Evolutionary conservation across 2,329 filamentous ascomycete genomes (phyloP).

Genomic region (Calonectria hongkongensis): DNA sequence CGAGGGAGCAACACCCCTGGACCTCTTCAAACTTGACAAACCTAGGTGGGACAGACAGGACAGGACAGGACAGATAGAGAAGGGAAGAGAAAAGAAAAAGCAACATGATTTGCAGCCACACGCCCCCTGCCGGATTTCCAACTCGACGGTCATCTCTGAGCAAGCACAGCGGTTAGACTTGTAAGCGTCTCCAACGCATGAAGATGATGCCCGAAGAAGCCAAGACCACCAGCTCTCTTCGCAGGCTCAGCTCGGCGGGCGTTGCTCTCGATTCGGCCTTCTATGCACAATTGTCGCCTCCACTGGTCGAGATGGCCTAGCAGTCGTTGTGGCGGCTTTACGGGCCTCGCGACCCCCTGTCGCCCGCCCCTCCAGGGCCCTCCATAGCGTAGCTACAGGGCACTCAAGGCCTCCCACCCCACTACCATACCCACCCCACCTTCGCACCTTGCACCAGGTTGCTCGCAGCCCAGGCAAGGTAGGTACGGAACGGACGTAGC

Average conservation of each 20-base stretch:
- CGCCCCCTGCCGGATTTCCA: conserved; percentile 1
- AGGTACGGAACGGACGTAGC: conserved; percentile 28
- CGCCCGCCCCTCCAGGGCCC: conserved; percentile 33
- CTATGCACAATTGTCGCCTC: conserved; percentile 37
- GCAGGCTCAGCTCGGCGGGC: conserved; percentile 18
- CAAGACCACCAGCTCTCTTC: conserved; percentile 21
- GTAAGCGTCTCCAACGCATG: conserved; percentile 8
- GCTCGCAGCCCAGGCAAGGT: conserved; percentile 34
- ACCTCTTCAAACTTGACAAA: conserved; percentile 43
- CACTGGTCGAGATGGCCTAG: conserved; percentile 26
- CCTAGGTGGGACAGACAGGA: neutral
- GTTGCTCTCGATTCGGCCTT: conserved; percentile 17
- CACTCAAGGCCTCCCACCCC: conserved; percentile 35
- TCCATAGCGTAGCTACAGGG: conserved; percentile 42
- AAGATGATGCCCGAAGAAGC: conserved; percentile 18
- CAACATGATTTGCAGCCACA: conserved; percentile 19
- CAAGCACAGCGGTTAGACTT: neutral
- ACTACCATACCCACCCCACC: conserved; percentile 54
- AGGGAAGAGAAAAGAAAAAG: conserved; percentile 4
- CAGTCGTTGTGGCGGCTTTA: conserved; percentile 35
- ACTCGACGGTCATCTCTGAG: conserved; percentile 14
- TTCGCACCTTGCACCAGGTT: conserved; percentile 28
- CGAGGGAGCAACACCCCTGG: conserved; percentile 50
- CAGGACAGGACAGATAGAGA: neutral
- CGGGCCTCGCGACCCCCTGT: conserved; percentile 23